phyloP scores from a whole-genome alignment of 202 grass and related monocot species.

The Musa balbisiana region DNA sequence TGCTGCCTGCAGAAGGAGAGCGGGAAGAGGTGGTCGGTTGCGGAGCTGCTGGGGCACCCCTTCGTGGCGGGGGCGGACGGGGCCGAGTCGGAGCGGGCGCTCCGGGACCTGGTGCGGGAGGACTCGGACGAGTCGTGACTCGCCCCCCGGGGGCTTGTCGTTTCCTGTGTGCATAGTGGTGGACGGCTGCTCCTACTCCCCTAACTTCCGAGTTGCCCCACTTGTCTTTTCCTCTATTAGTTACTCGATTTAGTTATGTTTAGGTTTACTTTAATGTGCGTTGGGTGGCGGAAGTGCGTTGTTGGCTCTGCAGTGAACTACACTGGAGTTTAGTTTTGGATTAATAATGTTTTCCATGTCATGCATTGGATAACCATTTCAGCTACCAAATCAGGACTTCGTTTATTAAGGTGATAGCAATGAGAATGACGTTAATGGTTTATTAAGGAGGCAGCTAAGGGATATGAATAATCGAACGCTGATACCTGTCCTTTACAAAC shows the following conservation, averaged over 20 bases:
- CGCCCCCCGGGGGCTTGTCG: not conserved
- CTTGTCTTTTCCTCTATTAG: not conserved
- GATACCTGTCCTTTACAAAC: too few relatives aligned
- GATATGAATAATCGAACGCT: too few relatives aligned
- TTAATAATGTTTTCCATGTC: not conserved
- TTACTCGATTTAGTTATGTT: not conserved
- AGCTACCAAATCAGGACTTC: not conserved
- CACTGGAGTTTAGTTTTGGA: not conserved
- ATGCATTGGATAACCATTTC: not conserved
- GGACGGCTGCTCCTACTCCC: not conserved
- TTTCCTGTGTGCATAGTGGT: not conserved
- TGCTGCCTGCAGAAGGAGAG: conserved; percentile 89
- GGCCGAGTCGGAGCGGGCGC: conserved; percentile 34
- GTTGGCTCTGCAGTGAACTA: not conserved
- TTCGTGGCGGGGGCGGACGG: conserved; percentile 55
- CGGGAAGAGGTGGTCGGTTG: conserved; percentile 55
- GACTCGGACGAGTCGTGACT: conserved; percentile 7
- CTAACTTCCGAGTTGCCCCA: not conserved
- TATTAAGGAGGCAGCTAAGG: not conserved
- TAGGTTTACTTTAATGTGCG: not conserved
- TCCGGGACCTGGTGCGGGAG: conserved; percentile 56
- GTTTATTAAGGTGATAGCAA: too few relatives aligned
- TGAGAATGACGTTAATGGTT: not conserved
- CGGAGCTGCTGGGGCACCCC: conserved; percentile 69
- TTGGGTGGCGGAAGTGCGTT: not conserved